Percentiles rank a stretch among this genome's conserved stretches.
These are phyloP conservation scores for Tuber calosporum DNA, from an alignment of 495 filamentous ascomycete species.

Conservation along the genomic window DNA sequence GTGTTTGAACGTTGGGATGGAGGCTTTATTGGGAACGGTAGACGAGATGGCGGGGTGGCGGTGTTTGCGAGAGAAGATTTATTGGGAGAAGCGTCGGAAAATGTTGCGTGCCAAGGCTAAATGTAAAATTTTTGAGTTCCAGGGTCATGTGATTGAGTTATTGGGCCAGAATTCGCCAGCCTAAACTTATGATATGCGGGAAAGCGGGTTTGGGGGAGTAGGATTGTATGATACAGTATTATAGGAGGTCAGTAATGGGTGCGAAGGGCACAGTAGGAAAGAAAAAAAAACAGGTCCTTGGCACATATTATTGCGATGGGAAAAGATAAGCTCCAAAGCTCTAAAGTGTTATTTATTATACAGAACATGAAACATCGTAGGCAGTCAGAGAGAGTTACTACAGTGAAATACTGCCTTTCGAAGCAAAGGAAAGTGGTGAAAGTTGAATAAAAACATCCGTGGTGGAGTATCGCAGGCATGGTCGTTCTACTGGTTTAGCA, in stretches of 20 bases:
- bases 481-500: background rate
- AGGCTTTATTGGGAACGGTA: constrained; percentile 1
- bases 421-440: background rate
- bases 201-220: background rate
- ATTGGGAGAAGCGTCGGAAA: background rate
- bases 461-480: background rate
- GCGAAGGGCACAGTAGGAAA: background rate
- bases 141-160: background rate
- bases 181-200: background rate
- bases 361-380: background rate
- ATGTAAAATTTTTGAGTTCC: background rate
- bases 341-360: background rate
- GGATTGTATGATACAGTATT: no score
- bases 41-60: background rate
- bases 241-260: background rate
- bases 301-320: background rate
- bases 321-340: background rate
- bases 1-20: constrained; percentile 7
- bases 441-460: background rate
- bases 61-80: background rate
- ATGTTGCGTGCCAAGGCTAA: background rate
- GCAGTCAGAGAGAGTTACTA: background rate
- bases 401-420: background rate
- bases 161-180: background rate
- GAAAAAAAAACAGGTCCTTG: background rate